Evolutionary conservation across 2,329 filamentous ascomycete genomes (phyloP).

Genomic region (Penicillium paneum): DNA sequence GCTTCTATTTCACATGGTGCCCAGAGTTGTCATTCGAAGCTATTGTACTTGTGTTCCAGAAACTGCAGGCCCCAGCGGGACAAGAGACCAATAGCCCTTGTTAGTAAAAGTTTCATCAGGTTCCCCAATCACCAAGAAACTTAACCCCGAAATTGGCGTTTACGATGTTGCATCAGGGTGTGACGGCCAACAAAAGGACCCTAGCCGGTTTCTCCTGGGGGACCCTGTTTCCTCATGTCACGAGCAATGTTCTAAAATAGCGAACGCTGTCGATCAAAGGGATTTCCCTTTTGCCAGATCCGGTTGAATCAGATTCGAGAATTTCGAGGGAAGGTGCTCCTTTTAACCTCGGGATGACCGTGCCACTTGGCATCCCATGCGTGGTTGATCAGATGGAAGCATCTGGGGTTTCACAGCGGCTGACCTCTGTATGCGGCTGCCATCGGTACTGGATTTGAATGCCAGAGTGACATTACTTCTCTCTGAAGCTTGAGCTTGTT

Average conservation of each 20-base stretch:
- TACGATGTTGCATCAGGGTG: slow-evolving; percentile 26
- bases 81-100: slow-evolving; percentile 8
- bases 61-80: slow-evolving; percentile 10
- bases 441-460: slow-evolving; percentile 31
- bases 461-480: slow-evolving; percentile 26
- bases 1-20: slow-evolving; percentile 31
- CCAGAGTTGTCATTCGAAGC: slow-evolving; percentile 6
- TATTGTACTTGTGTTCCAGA: slow-evolving; percentile 7
- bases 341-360: slow-evolving; percentile 3
- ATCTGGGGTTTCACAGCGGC: slow-evolving; percentile 39
- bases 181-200: slow-evolving; percentile 15
- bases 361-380: slow-evolving; percentile 25
- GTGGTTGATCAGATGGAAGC: slow-evolving; percentile 36
- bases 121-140: slow-evolving; percentile 11
- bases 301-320: not conserved
- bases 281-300: not conserved
- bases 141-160: slow-evolving; percentile 13
- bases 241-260: slow-evolving; percentile 13
- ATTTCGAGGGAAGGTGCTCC: slow-evolving; percentile 6
- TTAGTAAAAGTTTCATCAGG: slow-evolving; percentile 7
- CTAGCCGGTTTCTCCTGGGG: slow-evolving; percentile 5
- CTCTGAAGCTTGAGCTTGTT: slow-evolving; percentile 21
- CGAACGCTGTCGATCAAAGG: slow-evolving; percentile 3
- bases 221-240: slow-evolving; percentile 7
- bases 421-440: slow-evolving; percentile 35